Percentiles rank a stretch among this genome's conserved stretches.
Evolutionary conservation across 495 filamentous ascomycete species (phyloP).

Genomic region (Corynascus novoguineensis): DNA sequence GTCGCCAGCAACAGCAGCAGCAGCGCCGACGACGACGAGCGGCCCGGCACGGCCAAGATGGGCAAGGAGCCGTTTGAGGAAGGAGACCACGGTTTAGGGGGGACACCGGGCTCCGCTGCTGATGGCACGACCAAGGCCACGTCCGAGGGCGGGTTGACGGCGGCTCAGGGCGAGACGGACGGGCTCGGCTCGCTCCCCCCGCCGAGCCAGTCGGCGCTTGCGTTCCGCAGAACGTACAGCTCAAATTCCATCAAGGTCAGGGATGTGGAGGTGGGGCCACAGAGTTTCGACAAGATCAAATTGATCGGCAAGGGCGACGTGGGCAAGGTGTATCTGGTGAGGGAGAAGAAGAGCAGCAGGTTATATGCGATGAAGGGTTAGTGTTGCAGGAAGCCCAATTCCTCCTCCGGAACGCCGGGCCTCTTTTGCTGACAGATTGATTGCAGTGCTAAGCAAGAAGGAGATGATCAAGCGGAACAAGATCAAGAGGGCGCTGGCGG

Average conservation of each 20-base stretch:
- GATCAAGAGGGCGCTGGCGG: conserved; percentile 95
- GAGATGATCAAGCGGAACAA: conserved; percentile 99
- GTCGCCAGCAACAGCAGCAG: conserved; percentile 6
- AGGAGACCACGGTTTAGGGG: conserved; percentile 49
- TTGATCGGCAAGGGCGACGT: conserved; percentile 98
- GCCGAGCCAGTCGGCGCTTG: conserved; percentile 48
- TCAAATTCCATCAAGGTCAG: conserved; percentile 98
- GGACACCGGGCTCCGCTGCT: conserved; percentile 51
- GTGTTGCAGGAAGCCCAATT: background rate
- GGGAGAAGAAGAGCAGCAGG: conserved; percentile 92
- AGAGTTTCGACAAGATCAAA: conserved; percentile 99
- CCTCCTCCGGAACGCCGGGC: background rate
- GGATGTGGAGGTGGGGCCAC: conserved; percentile 91
- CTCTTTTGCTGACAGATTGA: background rate
- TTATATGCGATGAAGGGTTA: conserved; percentile 98
- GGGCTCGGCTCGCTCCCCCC: conserved; percentile 39
- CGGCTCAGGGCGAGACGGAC: conserved; percentile 27
- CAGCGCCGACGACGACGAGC: conserved; percentile 40
- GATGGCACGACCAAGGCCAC: conserved; percentile 33
- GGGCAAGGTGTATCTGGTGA: conserved; percentile 94
- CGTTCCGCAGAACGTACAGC: conserved; percentile 93
- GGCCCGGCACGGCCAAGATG: conserved; percentile 74
- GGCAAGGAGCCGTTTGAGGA: conserved; percentile 69
- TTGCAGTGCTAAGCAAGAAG: conserved; percentile 91
- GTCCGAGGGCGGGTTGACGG: conserved; percentile 14